Evolutionary conservation across 345 rosid genomes (phyloP), one percentile per base, ranked within the genome.

Genomic region (Cochlearia excelsa): DNA sequence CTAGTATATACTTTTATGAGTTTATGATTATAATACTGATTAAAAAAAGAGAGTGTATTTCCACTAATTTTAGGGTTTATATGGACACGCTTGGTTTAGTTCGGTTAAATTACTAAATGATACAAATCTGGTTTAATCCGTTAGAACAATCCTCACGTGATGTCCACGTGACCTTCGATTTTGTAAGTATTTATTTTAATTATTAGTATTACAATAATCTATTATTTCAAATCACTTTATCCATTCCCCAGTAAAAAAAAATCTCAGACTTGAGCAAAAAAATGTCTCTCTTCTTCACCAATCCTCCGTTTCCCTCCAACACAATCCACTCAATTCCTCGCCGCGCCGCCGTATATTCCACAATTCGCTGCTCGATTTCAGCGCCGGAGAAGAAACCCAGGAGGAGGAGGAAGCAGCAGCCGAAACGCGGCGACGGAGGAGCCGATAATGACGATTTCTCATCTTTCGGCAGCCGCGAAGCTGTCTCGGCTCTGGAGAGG

Each of bases 401-500:
- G 50, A 56, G 77, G 46, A 61, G 41, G 59, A 57, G 54, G 52
- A 73, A 73, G 69, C 73, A 67, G 66, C 52, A 58, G 50, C 51
- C 49, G 59, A 54, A 60, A n/a, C 68, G 68, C 33, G 63, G 67
- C 59, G 69, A 62, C 30, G 74, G 59, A 63, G 59, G 50, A 63
- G 59, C 51, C 0, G 58, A 48, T 6, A 57, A 66, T 45, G 72
- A 67, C 3, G 59, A 30, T 2, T 9, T 65, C 2, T 6, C 30
- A 5, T n/a, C 53, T 38, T 38, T 68, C 34, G 63, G 64, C 4
- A 58, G 51, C 41, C 43, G 67, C 35, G 73, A 49, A 48, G 57
- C 59, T 52, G 54, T 70, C 26, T 75, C 85, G 1, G 78, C 75
- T 6, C 80, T 81, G 9, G 98, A 92, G 85, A 87, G 86, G 74